These are phyloP conservation scores for Globisporangium rhizosaccharum DNA, from an alignment of 352 stramenopile genomes.

Conservation along the genomic window DNA sequence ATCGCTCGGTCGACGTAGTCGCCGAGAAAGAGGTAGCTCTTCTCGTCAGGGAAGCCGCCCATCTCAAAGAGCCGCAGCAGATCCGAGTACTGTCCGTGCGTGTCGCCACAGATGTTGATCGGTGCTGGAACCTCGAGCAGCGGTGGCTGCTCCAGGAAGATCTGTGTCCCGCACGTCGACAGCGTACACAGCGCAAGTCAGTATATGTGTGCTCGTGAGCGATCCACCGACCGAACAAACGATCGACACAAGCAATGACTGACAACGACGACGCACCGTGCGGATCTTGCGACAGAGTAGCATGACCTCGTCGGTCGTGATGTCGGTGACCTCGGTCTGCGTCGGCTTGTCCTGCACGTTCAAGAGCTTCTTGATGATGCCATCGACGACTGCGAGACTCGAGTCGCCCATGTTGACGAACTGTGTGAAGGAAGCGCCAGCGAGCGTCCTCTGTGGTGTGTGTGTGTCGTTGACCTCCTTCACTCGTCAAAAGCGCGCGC, in stretches of 20 bases:
- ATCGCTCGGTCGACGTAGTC: constrained; percentile 89
- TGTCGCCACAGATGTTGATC: constrained; percentile 95
- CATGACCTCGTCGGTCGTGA: constrained; percentile 75
- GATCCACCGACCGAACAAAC: neutral
- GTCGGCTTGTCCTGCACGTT: constrained; percentile 48
- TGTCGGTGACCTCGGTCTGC: constrained; percentile 61
- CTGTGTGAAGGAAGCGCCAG: neutral
- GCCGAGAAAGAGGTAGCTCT: constrained; percentile 76
- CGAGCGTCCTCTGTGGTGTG: neutral
- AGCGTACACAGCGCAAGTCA: constrained; percentile 5
- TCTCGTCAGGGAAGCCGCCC: constrained; percentile 83
- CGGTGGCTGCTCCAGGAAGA: constrained; percentile 89
- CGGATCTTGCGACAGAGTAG: constrained; percentile 73
- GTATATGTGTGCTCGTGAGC: neutral
- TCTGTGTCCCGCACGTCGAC: constrained; percentile 7
- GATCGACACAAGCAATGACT: neutral
- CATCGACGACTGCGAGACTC: constrained; percentile 46
- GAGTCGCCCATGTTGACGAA: constrained; percentile 38
- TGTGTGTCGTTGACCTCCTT: neutral
- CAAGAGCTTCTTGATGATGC: constrained; percentile 61
- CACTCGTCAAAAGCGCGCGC: neutral
- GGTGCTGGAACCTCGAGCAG: constrained; percentile 91
- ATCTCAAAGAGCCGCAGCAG: constrained; percentile 95
- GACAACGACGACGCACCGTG: constrained; percentile 27
- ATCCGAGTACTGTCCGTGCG: constrained; percentile 98